Conservation (phyloP, 768 basidiomycete species). For the Pilatotrama ljubarskyi region DNA sequence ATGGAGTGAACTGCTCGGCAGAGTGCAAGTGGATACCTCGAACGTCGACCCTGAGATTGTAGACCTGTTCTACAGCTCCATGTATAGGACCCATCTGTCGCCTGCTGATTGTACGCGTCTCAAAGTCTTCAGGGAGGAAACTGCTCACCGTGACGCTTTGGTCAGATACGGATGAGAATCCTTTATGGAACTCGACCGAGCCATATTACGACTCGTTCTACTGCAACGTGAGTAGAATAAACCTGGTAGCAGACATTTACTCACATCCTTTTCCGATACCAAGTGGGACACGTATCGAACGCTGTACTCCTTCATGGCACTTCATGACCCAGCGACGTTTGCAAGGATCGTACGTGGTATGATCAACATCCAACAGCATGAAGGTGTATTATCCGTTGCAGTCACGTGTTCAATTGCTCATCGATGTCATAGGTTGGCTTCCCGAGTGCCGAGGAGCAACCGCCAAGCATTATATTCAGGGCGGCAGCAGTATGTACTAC, state of each 20-base stretch:
- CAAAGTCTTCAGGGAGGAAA: no score
- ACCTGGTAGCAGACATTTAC: not conserved
- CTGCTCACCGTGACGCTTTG: not conserved
- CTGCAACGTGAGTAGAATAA: slow-evolving; percentile 51
- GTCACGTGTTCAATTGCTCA: not conserved
- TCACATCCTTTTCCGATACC: not conserved
- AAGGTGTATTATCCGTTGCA: slow-evolving; percentile 51
- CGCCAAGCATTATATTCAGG: slow-evolving; percentile 53
- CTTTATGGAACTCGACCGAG: slow-evolving; percentile 60
- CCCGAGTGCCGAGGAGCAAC: slow-evolving; percentile 65
- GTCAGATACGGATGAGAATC: slow-evolving; percentile 62
- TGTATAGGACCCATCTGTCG: slow-evolving; percentile 62
- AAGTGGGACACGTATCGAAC: slow-evolving; percentile 71
- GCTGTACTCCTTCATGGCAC: slow-evolving; percentile 60
- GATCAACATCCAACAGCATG: slow-evolving; percentile 66
- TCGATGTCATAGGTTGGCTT: slow-evolving; percentile 50
- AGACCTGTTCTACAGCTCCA: slow-evolving; percentile 60
- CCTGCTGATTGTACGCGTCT: slow-evolving; percentile 58
- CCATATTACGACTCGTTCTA: slow-evolving; percentile 70
- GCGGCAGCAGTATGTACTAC: slow-evolving; percentile 54
- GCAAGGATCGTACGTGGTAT: slow-evolving; percentile 61
- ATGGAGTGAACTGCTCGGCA: slow-evolving; percentile 61
- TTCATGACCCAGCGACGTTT: slow-evolving; percentile 62
- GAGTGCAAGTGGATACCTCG: slow-evolving; percentile 52
- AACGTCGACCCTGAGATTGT: slow-evolving; percentile 49